These are phyloP conservation scores for Chlorencoelia australis DNA, from an alignment of 2,329 filamentous ascomycete genomes.

Conservation along the genomic window DNA sequence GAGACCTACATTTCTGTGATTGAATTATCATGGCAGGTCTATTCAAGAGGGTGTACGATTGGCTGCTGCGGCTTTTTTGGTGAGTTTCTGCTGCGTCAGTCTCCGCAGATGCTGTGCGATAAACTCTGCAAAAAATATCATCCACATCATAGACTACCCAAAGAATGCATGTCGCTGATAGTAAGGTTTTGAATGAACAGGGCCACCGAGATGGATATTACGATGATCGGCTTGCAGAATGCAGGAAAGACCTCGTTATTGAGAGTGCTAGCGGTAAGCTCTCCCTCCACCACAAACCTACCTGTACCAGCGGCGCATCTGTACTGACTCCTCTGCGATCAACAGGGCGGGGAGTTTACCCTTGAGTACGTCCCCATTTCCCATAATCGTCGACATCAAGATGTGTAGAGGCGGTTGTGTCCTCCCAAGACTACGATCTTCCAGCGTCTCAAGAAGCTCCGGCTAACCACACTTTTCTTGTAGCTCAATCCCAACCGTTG, in stretches of 20 bases:
- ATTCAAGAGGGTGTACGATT: conserved; percentile 94
- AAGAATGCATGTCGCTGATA: too few species aligned
- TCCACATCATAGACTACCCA: too few species aligned
- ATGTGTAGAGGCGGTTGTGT: too few species aligned
- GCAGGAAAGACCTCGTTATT: conserved; percentile 94
- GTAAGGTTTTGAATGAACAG: too few species aligned
- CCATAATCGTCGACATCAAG: conserved; percentile 4
- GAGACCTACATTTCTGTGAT: conserved; percentile 7
- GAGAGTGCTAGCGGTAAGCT: conserved; percentile 84
- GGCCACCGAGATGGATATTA: conserved; percentile 99
- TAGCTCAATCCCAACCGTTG: conserved; percentile 96
- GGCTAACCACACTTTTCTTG: conserved; percentile 29
- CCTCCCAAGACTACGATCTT: too few species aligned
- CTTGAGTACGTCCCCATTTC: conserved; percentile 67
- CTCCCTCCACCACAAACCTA: conserved; percentile 10
- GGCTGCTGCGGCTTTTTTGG: conserved; percentile 96
- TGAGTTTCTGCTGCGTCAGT: conserved; percentile 37
- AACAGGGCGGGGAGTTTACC: conserved; percentile 92
- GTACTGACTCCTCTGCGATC: conserved; percentile 28
- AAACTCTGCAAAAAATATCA: too few species aligned
- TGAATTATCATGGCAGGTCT: conserved; percentile 67
- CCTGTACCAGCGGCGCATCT: conserved; percentile 9
- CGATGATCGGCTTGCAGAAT: conserved; percentile 97
- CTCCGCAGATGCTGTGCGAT: not conserved
- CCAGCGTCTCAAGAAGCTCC: not conserved